Evolutionary conservation across 306 rosid species (phyloP).

Genomic region (Ochetophila trinervis): DNA sequence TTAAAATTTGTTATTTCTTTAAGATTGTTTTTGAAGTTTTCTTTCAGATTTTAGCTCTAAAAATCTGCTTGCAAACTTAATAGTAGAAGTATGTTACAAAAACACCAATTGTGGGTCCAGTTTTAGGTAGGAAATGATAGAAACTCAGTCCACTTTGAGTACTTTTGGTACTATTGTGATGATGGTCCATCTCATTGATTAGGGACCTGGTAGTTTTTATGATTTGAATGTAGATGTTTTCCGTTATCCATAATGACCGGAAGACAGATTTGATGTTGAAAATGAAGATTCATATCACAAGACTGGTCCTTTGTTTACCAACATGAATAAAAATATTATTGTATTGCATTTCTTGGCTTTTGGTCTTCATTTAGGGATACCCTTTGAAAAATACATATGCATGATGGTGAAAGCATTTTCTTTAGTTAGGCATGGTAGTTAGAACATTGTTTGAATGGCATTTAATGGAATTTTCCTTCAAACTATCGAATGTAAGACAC

Average conservation of each 20-base stretch:
- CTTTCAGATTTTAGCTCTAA: background rate
- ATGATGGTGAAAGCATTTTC: too few relatives aligned
- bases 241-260: background rate
- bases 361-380: too few relatives aligned
- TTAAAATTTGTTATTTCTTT: background rate
- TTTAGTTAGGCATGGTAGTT: too few relatives aligned
- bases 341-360: too few relatives aligned
- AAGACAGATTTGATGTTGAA: background rate
- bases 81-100: background rate
- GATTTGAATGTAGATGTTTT: background rate
- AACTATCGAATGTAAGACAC: too few relatives aligned
- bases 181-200: background rate
- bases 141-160: background rate
- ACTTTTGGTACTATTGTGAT: background rate
- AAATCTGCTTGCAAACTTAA: background rate
- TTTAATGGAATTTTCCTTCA: too few relatives aligned
- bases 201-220: too few relatives aligned
- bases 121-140: background rate
- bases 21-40: background rate
- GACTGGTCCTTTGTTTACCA: background rate
- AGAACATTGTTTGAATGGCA: too few relatives aligned
- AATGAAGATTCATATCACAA: background rate
- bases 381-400: too few relatives aligned
- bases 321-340: background rate
- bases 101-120: background rate